Conservation (phyloP, 805 yeast species). For the Pichia manshurica region DNA sequence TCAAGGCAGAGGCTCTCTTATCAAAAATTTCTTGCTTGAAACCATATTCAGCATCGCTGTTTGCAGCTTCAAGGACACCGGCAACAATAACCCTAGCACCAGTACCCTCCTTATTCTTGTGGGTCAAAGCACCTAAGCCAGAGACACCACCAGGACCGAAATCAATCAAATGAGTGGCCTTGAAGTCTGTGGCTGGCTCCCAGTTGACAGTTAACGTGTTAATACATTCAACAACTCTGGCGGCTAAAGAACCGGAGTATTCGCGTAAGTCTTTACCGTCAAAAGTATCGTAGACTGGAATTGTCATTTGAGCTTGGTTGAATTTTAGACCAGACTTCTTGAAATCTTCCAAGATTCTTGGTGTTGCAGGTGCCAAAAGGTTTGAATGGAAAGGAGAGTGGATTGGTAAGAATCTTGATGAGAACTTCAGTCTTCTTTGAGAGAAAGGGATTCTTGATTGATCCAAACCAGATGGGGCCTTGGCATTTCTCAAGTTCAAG, state of each 20-base stretch:
- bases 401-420: constrained; percentile 91
- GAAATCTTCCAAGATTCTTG: constrained; percentile 61
- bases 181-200: constrained; percentile 82
- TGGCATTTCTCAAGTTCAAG: constrained; percentile 84
- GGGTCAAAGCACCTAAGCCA: constrained; percentile 93
- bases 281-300: constrained; percentile 90
- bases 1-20: constrained; percentile 54
- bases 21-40: constrained; percentile 94
- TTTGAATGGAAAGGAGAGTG: constrained; percentile 96
- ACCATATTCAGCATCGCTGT: constrained; percentile 80
- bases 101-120: constrained; percentile 97
- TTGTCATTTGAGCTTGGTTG: constrained; percentile 47
- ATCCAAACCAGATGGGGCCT: constrained; percentile 90
- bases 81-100: constrained; percentile 94
- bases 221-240: constrained; percentile 75
- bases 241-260: constrained; percentile 47
- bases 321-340: constrained; percentile 53
- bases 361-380: constrained; percentile 68
- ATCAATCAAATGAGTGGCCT: constrained; percentile 85
- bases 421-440: constrained; percentile 89
- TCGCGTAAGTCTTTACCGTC: constrained; percentile 74
- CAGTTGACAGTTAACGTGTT: constrained; percentile 88
- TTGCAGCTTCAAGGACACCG: constrained; percentile 71
- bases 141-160: constrained; percentile 99
- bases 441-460: constrained; percentile 92